These are phyloP conservation scores for Iris macrosiphon DNA, from an alignment of 106 monocot species.

Conservation along the genomic window DNA sequence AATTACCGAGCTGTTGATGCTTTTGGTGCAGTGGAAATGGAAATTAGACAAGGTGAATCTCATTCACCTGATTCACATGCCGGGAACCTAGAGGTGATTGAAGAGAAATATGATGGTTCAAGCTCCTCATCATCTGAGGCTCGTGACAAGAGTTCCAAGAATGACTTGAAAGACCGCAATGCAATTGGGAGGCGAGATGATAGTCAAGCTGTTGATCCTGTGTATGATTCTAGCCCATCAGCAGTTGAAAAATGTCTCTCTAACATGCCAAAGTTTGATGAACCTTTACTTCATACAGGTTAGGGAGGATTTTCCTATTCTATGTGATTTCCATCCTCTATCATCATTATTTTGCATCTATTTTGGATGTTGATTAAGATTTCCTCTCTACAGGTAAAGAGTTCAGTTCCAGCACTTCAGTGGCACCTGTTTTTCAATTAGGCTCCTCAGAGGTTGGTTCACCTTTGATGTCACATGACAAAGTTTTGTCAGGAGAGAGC, in stretches of 20 bases:
- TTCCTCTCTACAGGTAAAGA: conserved; percentile 13
- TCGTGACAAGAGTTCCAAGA: conserved; percentile 13
- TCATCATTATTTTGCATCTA: not conserved
- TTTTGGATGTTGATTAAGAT: not conserved
- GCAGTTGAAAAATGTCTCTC: conserved; percentile 33
- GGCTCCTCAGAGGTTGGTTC: conserved; percentile 13
- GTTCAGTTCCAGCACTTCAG: conserved; percentile 12
- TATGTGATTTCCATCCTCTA: not conserved
- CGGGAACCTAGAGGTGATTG: conserved; percentile 10
- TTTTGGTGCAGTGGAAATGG: conserved; percentile 14
- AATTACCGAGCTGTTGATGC: conserved; percentile 1
- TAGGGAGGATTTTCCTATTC: too few relatives aligned
- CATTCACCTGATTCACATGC: conserved; percentile 8
- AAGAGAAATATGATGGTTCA: conserved; percentile 22
- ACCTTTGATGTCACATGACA: conserved; percentile 6
- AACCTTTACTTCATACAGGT: conserved; percentile 17
- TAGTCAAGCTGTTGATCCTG: conserved; percentile 29
- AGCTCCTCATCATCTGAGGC: conserved; percentile 30
- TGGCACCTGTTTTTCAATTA: conserved; percentile 16
- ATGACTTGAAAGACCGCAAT: not conserved
- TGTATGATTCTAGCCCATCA: conserved; percentile 77
- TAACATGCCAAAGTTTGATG: conserved; percentile 18
- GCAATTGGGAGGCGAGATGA: conserved; percentile 20
- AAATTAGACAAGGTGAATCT: conserved; percentile 9
- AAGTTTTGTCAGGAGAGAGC: not conserved